Base-by-base conservation (phyloP, 2,329 filamentous ascomycete genomes). In the Talaromyces funiculosus region DNA sequence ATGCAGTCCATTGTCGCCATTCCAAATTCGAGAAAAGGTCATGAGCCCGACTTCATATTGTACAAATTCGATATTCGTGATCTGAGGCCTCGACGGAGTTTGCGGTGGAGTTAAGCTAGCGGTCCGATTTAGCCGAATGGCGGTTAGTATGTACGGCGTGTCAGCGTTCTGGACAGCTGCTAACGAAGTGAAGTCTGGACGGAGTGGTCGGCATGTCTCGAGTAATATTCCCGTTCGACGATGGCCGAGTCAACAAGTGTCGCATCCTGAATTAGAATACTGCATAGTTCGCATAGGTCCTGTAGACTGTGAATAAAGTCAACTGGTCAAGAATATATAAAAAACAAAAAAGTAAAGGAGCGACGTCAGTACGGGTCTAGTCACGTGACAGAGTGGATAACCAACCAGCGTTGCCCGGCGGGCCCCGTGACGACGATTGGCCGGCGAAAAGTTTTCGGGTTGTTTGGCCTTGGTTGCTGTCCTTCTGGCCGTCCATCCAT, bases 361-460 rank as follows among this genome's bases (percentile, higher is more conserved):
- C 45, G 29, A 55, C 29, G 29, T 35, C 29, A 35, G 29, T 26
- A 7, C 20, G n/a, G n/a, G n/a, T n/a, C n/a, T n/a, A n/a, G 3
- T 33, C 54, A 57, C 54, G 54, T 57, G 54, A 57, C n/a, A n/a
- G 9, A 0, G 37, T n/a, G 33, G 57, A 16, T 26, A 18, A 24
- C 57, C 57, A 54, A 18, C 53, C 57, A 54, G 7, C 20, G 49
- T 18, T 18, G 9, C n/a, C 59, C 47, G 53, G 53, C 42, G 37
- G 53, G 10, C 33, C 53, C 53, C 59, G 59, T 57, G 59, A 38
- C 53, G 24, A 31, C 59, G 59, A 61, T 56, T 61, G 59, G 53
- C 45, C 43, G 33, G 59, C 59, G 59, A 61, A 61, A 61, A 61
- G 59, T 61, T 61, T 61, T 61, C 59, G 59, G 59, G 45, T 54